Conservation (phyloP, 257 asterid species). For the Leonotis leonurus region DNA sequence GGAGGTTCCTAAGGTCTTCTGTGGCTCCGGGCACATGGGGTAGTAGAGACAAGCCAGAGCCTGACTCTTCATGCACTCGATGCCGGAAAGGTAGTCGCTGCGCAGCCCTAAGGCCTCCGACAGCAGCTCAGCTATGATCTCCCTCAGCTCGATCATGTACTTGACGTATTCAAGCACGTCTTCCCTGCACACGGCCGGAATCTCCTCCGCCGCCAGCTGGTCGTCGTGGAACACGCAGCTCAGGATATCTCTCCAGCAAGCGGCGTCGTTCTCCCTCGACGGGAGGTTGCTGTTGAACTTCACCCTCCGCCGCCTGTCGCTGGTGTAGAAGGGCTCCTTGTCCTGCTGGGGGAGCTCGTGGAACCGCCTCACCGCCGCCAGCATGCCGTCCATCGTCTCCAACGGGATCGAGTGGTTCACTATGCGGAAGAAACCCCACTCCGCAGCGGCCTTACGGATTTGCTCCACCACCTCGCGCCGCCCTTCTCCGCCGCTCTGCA, state of each 20-base stretch:
- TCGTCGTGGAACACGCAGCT: background rate
- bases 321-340: conserved; percentile 13
- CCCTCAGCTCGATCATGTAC: conserved; percentile 24
- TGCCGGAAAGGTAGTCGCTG: conserved; percentile 15
- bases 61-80: conserved; percentile 35
- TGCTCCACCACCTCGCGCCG: conserved; percentile 21
- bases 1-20: conserved; percentile 25
- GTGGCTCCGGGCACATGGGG: conserved; percentile 28
- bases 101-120: conserved; percentile 34
- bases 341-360: conserved; percentile 25
- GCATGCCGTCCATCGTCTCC: conserved; percentile 26
- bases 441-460: conserved; percentile 19
- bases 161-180: conserved; percentile 26
- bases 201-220: too few relatives aligned
- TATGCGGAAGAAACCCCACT: conserved; percentile 33
- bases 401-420: conserved; percentile 26
- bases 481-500: background rate
- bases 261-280: conserved; percentile 8
- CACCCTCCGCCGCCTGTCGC: conserved; percentile 10
- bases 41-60: conserved; percentile 30
- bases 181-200: background rate
- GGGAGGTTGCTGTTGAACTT: conserved; percentile 18
- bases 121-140: conserved; percentile 21
- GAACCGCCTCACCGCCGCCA: conserved; percentile 21
- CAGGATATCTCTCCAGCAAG: conserved; percentile 31